Evolutionary conservation across 2,329 filamentous ascomycete species (phyloP).

Genomic region (Aspergillus latus): DNA sequence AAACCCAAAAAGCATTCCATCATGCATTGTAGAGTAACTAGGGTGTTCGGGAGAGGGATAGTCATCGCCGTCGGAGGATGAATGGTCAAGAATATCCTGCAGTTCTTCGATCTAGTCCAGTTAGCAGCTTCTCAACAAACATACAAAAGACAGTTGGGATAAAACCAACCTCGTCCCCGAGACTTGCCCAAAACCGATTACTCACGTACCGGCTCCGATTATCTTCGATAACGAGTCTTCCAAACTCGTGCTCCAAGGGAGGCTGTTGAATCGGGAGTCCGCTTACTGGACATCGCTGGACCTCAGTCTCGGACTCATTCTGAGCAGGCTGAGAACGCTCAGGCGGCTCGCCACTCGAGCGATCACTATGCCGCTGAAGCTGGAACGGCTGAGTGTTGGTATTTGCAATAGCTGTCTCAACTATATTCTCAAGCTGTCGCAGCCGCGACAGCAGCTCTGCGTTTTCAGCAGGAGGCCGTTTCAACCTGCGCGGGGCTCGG

Average conservation of each 20-base stretch:
- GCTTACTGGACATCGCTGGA: slow-evolving; percentile 6
- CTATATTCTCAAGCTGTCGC: slow-evolving; percentile 60
- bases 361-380: slow-evolving; percentile 12
- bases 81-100: slow-evolving; percentile 59
- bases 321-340: not conserved
- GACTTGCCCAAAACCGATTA: slow-evolving; percentile 60
- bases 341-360: not conserved
- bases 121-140: not conserved
- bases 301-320: slow-evolving; percentile 7
- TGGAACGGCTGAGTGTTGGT: slow-evolving; percentile 13
- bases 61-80: slow-evolving; percentile 58
- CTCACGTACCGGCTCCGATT: slow-evolving; percentile 62
- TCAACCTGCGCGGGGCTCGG: slow-evolving; percentile 58
- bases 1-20: slow-evolving; percentile 62
- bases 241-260: slow-evolving; percentile 51
- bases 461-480: slow-evolving; percentile 53
- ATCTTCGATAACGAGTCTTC: slow-evolving; percentile 59
- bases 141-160: not conserved
- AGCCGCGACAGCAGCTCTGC: slow-evolving; percentile 60
- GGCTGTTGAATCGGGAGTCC: slow-evolving; percentile 16
- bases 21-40: slow-evolving; percentile 47
- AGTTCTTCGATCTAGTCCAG: slow-evolving; percentile 57
- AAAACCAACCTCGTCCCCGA: slow-evolving; percentile 57
- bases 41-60: slow-evolving; percentile 47
- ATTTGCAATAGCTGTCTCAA: slow-evolving; percentile 43